These are phyloP conservation scores for Neolentinus lepideus DNA, from an alignment of 1,284 basidiomycete species.

Conservation along the genomic window DNA sequence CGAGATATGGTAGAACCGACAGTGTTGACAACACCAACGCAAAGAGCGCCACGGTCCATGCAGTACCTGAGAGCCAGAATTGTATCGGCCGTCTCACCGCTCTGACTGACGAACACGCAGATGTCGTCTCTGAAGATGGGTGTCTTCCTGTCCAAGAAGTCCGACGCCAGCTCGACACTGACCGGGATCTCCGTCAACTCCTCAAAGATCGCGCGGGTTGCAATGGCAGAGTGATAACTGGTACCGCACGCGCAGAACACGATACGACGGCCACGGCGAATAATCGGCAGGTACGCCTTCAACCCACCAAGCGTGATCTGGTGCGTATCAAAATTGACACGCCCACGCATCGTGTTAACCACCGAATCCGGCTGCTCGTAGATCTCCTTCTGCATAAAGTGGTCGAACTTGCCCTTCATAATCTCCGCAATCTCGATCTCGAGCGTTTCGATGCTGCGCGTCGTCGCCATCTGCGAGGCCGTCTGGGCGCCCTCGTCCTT, in stretches of 20 bases:
- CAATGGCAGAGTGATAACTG: slow-evolving; percentile 95
- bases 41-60: slow-evolving; percentile 92
- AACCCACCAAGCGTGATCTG: slow-evolving; percentile 93
- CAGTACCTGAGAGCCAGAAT: slow-evolving; percentile 97
- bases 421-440: slow-evolving; percentile 99
- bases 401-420: slow-evolving; percentile 99
- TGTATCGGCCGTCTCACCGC: slow-evolving; percentile 98
- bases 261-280: slow-evolving; percentile 90
- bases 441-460: slow-evolving; percentile 96
- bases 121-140: slow-evolving; percentile 99
- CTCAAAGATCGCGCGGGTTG: slow-evolving; percentile 98
- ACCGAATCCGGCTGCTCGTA: slow-evolving; percentile 99
- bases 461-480: slow-evolving; percentile 59
- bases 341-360: slow-evolving; percentile 99
- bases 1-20: slow-evolving; percentile 98
- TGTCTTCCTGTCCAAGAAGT: slow-evolving; percentile 98
- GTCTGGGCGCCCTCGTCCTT: slow-evolving; percentile 64
- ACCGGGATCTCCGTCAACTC: slow-evolving; percentile 99
- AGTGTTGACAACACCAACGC: slow-evolving; percentile 96
- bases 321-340: slow-evolving; percentile 96
- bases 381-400: slow-evolving; percentile 99
- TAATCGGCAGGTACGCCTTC: slow-evolving; percentile 92
- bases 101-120: slow-evolving; percentile 95
- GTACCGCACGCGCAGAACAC: slow-evolving; percentile 98
- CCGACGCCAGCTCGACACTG: slow-evolving; percentile 94